Base-by-base conservation (phyloP, 2,329 filamentous ascomycete genomes). In the Coleophoma crateriformis region DNA sequence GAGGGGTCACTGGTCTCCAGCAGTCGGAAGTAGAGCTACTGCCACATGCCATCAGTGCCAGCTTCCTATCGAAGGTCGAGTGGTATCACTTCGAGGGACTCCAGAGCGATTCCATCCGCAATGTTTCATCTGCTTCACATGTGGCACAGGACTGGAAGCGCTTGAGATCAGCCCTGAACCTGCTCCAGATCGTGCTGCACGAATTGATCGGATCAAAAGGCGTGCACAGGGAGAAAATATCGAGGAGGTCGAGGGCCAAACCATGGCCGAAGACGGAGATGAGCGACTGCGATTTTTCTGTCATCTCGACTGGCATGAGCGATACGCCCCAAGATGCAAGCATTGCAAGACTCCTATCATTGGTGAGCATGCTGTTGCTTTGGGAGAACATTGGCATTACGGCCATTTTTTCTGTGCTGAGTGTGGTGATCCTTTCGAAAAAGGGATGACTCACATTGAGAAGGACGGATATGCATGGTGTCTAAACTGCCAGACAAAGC, bases 341-440 rank as follows among this genome's bases (percentile, higher is more conserved):
- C 90, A 88, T 67, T 99, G 94, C 79, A 90, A 87, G 67, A 99
- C 94, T 7, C 92, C 94, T 3, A 99, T 99, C 62, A 84, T 97
- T 58, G 91, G 91, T 39, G 91, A 97, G 69, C 90, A 97, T 58
- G 85, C 96, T 33, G 85, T 96, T 13, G 94, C 94, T 1, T 89
- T 95, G 50, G 94, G 94, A 1, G 82, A 85, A n/a, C 90, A 96
- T 70, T 99, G 90, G 88, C 94, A 99, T 67, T 88, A 88, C 47
- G 94, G 94, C 0, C 94, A 99, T 71, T 99, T 99, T 73, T 99
- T 99, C 78, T 99, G 94, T 65, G 94, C 94, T 39, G 90, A 99
- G 75, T 99, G 94, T 66, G 94, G 94, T 58, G 92, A 99, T 71
- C 92, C 94, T 0, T 99, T 99, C 65, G 89, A 78, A 57, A 75